Evolutionary conservation across 495 filamentous ascomycete species (phyloP).

Genomic region (Lophiotrema nucula): DNA sequence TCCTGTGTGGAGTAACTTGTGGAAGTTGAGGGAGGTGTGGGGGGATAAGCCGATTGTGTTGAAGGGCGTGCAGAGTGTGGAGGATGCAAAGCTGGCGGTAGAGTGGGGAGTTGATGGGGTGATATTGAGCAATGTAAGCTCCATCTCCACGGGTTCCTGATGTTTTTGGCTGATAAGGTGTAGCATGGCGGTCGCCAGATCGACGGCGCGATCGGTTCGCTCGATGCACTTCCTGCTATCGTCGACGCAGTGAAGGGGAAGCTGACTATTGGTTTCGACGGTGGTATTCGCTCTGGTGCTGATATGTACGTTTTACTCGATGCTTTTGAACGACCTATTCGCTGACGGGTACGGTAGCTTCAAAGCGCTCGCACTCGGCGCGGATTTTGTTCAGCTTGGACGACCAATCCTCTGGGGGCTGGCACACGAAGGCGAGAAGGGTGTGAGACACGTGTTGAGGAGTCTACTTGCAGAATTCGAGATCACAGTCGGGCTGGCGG

Average conservation of each 20-base stretch:
- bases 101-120: constrained; percentile 39
- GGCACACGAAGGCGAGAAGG: constrained; percentile 36
- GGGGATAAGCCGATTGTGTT: constrained; percentile 35
- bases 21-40: constrained; percentile 30
- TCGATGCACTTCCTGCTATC: constrained; percentile 39
- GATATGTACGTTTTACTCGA: constrained; percentile 10
- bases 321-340: background rate
- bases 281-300: constrained; percentile 35
- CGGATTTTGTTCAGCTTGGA: constrained; percentile 38
- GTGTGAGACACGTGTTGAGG: constrained; percentile 27
- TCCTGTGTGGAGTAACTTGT: background rate
- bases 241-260: constrained; percentile 36
- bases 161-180: background rate
- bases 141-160: background rate
- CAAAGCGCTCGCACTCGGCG: constrained; percentile 39
- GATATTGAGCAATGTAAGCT: constrained; percentile 43
- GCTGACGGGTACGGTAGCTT: constrained; percentile 21
- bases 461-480: constrained; percentile 15
- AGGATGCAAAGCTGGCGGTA: constrained; percentile 41
- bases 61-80: constrained; percentile 43
- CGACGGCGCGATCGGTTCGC: constrained; percentile 39
- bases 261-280: constrained; percentile 36
- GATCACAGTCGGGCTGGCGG: background rate
- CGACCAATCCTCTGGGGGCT: constrained; percentile 39
- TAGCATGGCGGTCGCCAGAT: constrained; percentile 51